phyloP scores from a whole-genome alignment of 169 alveolate species.

The Eimeria tenella region DNA sequence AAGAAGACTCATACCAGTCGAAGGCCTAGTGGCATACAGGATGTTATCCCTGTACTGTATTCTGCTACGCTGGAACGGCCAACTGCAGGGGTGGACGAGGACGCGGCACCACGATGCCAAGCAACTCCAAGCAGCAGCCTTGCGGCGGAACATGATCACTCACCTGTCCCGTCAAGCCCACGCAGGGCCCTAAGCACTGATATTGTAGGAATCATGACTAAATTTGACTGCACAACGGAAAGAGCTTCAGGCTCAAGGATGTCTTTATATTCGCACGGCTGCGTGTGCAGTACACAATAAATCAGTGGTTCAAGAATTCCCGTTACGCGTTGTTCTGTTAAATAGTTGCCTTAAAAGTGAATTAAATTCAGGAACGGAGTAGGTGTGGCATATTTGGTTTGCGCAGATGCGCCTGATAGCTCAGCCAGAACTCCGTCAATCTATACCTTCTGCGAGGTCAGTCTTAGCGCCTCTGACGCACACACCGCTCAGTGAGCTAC shows the following conservation, averaged over 20 bases:
- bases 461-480: constrained; percentile 1
- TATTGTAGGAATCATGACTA: neutral
- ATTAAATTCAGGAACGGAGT: neutral
- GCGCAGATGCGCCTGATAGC: constrained; percentile 25
- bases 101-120: neutral
- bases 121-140: neutral
- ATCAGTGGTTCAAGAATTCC: neutral
- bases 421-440: constrained; percentile 16
- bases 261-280: neutral
- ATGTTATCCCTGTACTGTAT: neutral
- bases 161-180: neutral
- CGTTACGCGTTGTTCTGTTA: neutral
- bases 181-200: constrained; percentile 24
- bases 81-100: constrained; percentile 21
- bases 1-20: neutral
- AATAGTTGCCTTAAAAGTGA: neutral
- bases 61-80: constrained; percentile 47
- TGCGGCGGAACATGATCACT: neutral
- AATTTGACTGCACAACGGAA: neutral
- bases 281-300: neutral
- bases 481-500: neutral
- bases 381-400: neutral
- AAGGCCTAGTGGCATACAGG: neutral
- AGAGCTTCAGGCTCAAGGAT: neutral
- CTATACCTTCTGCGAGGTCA: constrained; percentile 19